These are phyloP conservation scores for Boletus huronensis DNA, from an alignment of 768 basidiomycete genomes.

Conservation along the genomic window DNA sequence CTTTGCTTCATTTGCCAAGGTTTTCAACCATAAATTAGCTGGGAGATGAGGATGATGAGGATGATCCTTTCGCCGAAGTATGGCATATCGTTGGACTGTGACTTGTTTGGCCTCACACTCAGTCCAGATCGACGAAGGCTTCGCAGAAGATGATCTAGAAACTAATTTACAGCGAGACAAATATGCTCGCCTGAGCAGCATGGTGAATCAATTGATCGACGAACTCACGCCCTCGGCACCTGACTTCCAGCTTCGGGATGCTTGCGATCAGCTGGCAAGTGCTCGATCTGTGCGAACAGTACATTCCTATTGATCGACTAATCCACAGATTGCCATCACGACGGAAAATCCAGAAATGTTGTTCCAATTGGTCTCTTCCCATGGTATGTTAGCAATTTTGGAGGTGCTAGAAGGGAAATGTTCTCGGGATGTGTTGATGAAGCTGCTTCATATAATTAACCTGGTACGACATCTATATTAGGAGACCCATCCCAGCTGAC, in stretches of 20 bases:
- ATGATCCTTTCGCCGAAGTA: slow-evolving; percentile 96
- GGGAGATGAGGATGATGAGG: slow-evolving; percentile 83
- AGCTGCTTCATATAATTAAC: slow-evolving; percentile 86
- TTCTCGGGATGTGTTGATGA: slow-evolving; percentile 81
- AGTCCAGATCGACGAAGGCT: slow-evolving; percentile 83
- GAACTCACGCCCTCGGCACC: slow-evolving; percentile 77
- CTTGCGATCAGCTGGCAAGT: slow-evolving; percentile 83
- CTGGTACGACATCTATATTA: slow-evolving; percentile 44
- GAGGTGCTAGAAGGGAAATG: slow-evolving; percentile 89
- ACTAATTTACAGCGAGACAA: slow-evolving; percentile 92
- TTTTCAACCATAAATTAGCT: slow-evolving; percentile 39
- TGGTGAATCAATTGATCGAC: slow-evolving; percentile 83
- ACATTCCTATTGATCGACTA: not conserved
- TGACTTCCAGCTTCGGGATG: slow-evolving; percentile 78
- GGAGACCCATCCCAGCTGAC: not conserved
- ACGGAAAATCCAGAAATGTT: slow-evolving; percentile 83
- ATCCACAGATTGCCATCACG: slow-evolving; percentile 65
- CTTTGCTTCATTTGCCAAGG: not conserved
- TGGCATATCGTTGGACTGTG: not conserved
- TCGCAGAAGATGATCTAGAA: slow-evolving; percentile 88
- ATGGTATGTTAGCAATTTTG: slow-evolving; percentile 92
- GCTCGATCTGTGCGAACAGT: not conserved
- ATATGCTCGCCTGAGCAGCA: slow-evolving; percentile 78
- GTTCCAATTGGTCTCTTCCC: slow-evolving; percentile 81
- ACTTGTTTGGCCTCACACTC: slow-evolving; percentile 3